Evolutionary conservation across 2,329 filamentous ascomycete species (phyloP).

Genomic region (Aureobasidium sp.): DNA sequence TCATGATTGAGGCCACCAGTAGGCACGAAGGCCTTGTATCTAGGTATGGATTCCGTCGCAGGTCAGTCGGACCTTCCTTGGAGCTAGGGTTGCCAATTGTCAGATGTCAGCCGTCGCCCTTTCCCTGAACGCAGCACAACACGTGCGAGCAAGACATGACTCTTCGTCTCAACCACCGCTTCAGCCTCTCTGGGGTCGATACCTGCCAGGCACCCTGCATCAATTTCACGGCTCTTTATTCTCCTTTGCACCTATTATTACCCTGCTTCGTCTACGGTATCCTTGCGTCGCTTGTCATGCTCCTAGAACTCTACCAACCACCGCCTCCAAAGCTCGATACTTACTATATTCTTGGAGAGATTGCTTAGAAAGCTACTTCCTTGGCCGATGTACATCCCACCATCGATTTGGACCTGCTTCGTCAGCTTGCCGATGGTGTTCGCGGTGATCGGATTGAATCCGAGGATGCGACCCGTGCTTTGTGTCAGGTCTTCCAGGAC

Average conservation of each 20-base stretch:
- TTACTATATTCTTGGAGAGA: conserved; percentile 14
- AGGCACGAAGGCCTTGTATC: neutral
- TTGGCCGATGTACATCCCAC: conserved; percentile 8
- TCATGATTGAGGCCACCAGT: too few relatives aligned
- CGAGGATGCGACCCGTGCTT: conserved; percentile 9
- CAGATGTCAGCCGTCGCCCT: neutral
- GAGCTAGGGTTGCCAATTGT: neutral
- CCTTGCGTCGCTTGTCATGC: neutral
- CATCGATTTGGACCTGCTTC: conserved; percentile 12
- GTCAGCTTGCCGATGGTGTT: conserved; percentile 8
- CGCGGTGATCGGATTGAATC: neutral
- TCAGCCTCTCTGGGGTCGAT: neutral
- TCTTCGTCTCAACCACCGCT: neutral
- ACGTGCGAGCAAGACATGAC: neutral
- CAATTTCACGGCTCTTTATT: neutral
- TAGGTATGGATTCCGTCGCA: neutral
- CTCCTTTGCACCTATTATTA: neutral
- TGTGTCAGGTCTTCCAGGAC: conserved; percentile 12
- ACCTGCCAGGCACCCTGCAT: neutral
- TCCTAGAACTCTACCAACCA: conserved; percentile 12
- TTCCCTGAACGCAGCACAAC: neutral
- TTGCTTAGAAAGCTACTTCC: conserved; percentile 1
- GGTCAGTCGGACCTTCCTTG: neutral
- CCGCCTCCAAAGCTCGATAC: conserved; percentile 10
- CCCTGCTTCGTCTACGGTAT: neutral